Evolutionary conservation across 2,329 filamentous ascomycete species (phyloP), one percentile per base, ranked within the genome.

Genomic region (Claviceps pusilla): DNA sequence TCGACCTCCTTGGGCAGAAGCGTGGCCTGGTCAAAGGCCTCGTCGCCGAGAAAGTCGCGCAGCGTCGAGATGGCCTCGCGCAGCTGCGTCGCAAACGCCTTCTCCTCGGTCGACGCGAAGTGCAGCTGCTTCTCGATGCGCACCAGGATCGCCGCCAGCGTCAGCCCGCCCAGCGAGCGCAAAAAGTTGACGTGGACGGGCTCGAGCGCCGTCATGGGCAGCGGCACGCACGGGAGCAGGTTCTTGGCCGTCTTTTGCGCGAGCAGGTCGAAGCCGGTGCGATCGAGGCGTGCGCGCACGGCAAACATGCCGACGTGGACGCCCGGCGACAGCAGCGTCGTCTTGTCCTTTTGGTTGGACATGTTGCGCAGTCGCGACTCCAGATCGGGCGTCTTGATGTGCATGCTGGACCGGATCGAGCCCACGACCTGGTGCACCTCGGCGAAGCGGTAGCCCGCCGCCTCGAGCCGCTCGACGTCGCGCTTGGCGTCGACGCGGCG

Each of bases 391-490:
- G 76, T 73, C 49, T 83, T 76, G 54, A 94, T 82, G 62, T 91
- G 86, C 75, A 95, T 84, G 58, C 80, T 84, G 29, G 80, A 76
- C 28, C 84, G 78, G 58, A 95, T 80, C 46, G 80, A 79, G 19
- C 79, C 75, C 12, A 80, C 76, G 33, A 95, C 83, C 57, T 89
- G 82, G 54, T 77, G 76, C 12, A 83, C 69, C 39, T 80, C 76
- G 2, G 86, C 86, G 61, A 95, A 95, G n/a, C 86, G 80, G 66
- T 83, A 94, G 1, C 89, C 89, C 11, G 78, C 72, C 1, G 86
- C 80, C 58, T 84, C 78, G 14, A 95, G 74, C 33, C 77, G 76
- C 52, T 79, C 75, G 0, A 78, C 74, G 41, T 89, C 86, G 0
- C 76, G 71, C 39, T 73, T 72, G 39, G 69, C 72, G 39, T 75